Evolutionary conservation across 129 eudicot species (phyloP).

Genomic region (Sambucus nigra): DNA sequence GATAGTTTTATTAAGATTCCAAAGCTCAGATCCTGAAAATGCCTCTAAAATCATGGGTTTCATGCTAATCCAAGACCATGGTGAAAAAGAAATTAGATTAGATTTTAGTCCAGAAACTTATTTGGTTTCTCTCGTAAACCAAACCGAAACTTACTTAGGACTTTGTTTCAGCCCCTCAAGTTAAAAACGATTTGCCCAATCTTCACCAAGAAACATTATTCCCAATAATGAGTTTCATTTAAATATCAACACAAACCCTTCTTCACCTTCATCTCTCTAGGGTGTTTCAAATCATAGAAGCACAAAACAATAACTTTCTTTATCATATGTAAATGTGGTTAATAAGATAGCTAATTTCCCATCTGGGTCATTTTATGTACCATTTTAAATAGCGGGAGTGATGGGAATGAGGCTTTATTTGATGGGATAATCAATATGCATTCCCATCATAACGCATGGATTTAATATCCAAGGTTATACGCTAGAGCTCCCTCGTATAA

Average conservation of each 20-base stretch:
- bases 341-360: too few relatives aligned
- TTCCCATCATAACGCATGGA: too few relatives aligned
- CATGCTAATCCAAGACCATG: conserved; percentile 73
- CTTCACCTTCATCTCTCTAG: conserved; percentile 65
- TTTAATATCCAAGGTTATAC: too few relatives aligned
- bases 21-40: conserved; percentile 80
- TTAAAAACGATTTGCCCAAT: conserved; percentile 27
- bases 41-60: conserved; percentile 90
- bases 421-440: too few relatives aligned
- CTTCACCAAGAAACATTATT: conserved; percentile 48
- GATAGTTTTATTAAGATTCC: conserved; percentile 64
- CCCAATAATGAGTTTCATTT: conserved; percentile 51
- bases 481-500: too few relatives aligned
- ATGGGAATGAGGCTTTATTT: too few relatives aligned
- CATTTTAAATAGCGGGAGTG: too few relatives aligned
- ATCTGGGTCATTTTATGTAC: too few relatives aligned
- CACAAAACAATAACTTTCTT: too few relatives aligned
- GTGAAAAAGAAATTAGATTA: conserved; percentile 79
- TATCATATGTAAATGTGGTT: too few relatives aligned
- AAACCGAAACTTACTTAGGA: conserved; percentile 48
- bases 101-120: conserved; percentile 72
- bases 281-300: too few relatives aligned
- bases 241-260: too few relatives aligned
- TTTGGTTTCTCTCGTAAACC: conserved; percentile 42
- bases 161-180: neutral